Conservation (phyloP, 768 basidiomycete genomes). For the Auriculariales sp. region DNA sequence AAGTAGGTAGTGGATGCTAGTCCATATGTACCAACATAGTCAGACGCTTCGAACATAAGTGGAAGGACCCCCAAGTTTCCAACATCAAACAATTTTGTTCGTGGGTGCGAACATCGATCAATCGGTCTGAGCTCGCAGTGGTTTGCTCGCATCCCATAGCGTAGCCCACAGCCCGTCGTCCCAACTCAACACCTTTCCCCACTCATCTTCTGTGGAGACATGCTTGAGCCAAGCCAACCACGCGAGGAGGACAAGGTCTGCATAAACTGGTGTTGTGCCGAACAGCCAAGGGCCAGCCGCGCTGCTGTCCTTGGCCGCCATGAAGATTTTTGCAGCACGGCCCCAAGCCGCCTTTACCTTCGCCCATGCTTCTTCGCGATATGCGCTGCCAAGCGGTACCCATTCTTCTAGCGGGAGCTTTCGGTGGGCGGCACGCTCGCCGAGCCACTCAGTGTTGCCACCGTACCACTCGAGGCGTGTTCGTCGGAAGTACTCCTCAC, state of each 20-base stretch:
- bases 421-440: no score
- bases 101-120: no score
- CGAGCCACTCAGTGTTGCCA: no score
- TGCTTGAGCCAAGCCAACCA: background rate
- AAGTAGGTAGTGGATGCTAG: no score
- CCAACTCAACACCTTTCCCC: background rate
- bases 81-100: no score
- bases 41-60: no score
- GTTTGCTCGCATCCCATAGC: background rate
- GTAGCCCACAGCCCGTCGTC: background rate
- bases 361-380: conserved; percentile 22
- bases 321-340: background rate
- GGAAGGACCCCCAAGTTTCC: no score
- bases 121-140: no score
- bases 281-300: background rate
- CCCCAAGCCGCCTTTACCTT: conserved; percentile 5
- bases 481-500: background rate
- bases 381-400: conserved; percentile 16
- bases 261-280: background rate
- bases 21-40: no score
- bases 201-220: background rate
- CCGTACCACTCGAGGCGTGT: background rate
- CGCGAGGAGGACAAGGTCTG: background rate
- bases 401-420: conserved; percentile 21
- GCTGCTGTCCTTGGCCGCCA: no score